Percentiles rank a stretch among this genome's conserved stretches.
phyloP scores from a whole-genome alignment of 2,329 filamentous ascomycete species.

The Clonostachys byssicola region DNA sequence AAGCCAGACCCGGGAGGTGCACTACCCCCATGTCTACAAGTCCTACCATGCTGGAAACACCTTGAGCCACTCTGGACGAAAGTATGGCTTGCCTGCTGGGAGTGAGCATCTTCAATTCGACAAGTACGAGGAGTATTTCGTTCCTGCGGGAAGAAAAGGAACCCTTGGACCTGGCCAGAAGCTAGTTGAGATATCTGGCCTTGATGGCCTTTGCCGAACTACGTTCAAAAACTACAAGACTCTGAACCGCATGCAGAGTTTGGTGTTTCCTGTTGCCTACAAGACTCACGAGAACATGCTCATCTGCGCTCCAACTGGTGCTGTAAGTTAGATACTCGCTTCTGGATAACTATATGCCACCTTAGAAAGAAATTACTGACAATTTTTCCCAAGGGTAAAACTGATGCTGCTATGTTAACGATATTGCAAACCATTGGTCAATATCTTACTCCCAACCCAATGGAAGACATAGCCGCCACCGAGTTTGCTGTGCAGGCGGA shows the following conservation, averaged over 20 bases:
- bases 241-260: conserved; percentile 95
- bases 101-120: conserved; percentile 66
- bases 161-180: conserved; percentile 68
- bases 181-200: conserved; percentile 71
- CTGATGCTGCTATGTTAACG: conserved; percentile 95
- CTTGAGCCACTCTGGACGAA: conserved; percentile 72
- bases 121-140: conserved; percentile 84
- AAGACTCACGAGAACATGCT: conserved; percentile 98
- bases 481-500: conserved; percentile 81
- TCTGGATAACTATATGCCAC: background rate
- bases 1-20: conserved; percentile 65
- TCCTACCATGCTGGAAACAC: conserved; percentile 80
- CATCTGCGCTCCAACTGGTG: conserved; percentile 95
- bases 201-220: conserved; percentile 85
- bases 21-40: conserved; percentile 94
- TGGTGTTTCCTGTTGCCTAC: conserved; percentile 94
- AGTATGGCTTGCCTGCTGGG: conserved; percentile 77
- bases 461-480: conserved; percentile 65
- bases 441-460: conserved; percentile 75
- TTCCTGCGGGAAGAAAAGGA: conserved; percentile 80
- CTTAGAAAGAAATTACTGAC: conserved; percentile 6
- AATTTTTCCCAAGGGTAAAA: conserved; percentile 65
- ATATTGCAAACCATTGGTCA: conserved; percentile 88
- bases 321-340: conserved; percentile 41
- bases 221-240: conserved; percentile 94